Evolutionary conservation across 2,329 filamentous ascomycete genomes (phyloP).

Genomic region (Botrytis sinoallii): DNA sequence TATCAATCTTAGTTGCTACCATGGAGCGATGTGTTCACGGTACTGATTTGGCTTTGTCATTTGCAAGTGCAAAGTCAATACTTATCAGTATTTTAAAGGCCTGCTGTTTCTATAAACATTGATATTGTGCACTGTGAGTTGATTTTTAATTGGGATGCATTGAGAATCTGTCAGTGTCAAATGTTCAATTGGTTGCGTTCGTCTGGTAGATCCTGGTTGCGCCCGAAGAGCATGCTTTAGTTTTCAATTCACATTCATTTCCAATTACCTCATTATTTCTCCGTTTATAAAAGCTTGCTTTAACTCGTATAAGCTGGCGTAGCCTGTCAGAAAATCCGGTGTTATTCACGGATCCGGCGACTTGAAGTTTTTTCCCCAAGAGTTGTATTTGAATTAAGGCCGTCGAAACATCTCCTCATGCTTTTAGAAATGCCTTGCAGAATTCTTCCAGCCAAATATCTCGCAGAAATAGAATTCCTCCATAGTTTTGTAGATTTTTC

Average conservation of each 20-base stretch:
- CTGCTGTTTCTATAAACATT: neutral
- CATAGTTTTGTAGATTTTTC: neutral
- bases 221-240: neutral
- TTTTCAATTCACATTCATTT: neutral
- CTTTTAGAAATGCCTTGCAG: neutral
- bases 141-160: neutral
- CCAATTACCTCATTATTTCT: neutral
- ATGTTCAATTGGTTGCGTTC: neutral
- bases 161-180: neutral
- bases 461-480: neutral
- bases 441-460: neutral
- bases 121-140: neutral
- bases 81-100: neutral
- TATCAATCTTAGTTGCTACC: neutral
- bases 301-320: neutral
- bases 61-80: neutral
- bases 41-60: neutral
- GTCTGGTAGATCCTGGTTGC: neutral
- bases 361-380: neutral
- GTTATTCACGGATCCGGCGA: neutral
- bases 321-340: neutral
- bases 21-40: neutral
- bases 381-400: neutral
- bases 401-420: neutral
- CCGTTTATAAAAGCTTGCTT: neutral